These are phyloP conservation scores for Ophiostoma quercus DNA, from an alignment of 2,329 filamentous ascomycete genomes.

Conservation along the genomic window DNA sequence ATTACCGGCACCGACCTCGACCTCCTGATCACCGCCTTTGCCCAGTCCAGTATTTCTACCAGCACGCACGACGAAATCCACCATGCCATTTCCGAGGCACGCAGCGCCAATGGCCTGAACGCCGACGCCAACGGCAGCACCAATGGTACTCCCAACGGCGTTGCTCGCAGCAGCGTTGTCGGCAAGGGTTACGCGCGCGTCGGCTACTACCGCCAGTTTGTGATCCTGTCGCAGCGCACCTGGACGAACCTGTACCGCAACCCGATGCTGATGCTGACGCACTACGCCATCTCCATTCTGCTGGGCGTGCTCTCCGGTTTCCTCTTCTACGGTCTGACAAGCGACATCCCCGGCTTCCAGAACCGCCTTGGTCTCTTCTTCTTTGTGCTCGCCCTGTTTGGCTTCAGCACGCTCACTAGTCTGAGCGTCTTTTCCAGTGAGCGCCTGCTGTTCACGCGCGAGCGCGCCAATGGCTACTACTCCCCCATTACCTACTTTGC, in stretches of 20 bases:
- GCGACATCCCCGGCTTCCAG: slow-evolving; percentile 96
- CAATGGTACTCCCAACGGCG: slow-evolving; percentile 33
- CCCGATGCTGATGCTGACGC: slow-evolving; percentile 95
- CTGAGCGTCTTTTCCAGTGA: slow-evolving; percentile 91
- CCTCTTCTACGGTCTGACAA: slow-evolving; percentile 91
- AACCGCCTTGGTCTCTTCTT: slow-evolving; percentile 96
- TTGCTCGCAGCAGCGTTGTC: slow-evolving; percentile 52
- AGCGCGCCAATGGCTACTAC: slow-evolving; percentile 96
- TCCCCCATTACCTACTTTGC: slow-evolving; percentile 88
- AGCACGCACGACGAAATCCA: slow-evolving; percentile 73
- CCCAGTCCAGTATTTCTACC: slow-evolving; percentile 68
- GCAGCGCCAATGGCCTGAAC: slow-evolving; percentile 61
- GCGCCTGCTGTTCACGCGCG: slow-evolving; percentile 82
- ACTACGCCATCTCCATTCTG: slow-evolving; percentile 94
- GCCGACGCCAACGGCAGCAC: background rate
- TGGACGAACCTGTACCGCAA: slow-evolving; percentile 98
- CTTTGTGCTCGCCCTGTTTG: slow-evolving; percentile 91
- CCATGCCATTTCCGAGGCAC: slow-evolving; percentile 59
- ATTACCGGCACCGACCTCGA: slow-evolving; percentile 72
- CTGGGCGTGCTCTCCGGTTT: slow-evolving; percentile 91
- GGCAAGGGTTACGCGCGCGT: slow-evolving; percentile 79
- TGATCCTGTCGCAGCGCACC: slow-evolving; percentile 82
- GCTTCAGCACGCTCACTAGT: slow-evolving; percentile 92
- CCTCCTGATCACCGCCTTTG: slow-evolving; percentile 69
- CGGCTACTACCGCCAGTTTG: slow-evolving; percentile 73